Conservation (phyloP, 2,329 filamentous ascomycete species). For the Colletotrichum sp. region DNA sequence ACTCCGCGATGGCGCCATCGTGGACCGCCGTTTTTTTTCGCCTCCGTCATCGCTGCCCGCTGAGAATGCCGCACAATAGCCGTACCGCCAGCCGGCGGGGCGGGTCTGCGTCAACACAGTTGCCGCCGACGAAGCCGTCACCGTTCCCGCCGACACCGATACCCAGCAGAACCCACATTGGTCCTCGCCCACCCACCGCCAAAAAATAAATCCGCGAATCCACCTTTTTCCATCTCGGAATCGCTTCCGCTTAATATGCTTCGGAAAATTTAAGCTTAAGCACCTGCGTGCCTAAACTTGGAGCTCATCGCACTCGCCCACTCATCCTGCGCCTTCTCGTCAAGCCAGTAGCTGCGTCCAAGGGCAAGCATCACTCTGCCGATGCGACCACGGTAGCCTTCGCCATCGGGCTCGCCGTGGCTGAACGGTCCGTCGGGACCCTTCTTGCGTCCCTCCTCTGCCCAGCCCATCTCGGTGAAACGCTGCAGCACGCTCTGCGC, state of each 20-base stretch:
- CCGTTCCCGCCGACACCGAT: constrained; percentile 11
- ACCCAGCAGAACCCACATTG: neutral
- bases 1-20: constrained; percentile 15
- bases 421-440: constrained; percentile 67
- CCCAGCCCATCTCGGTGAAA: constrained; percentile 19
- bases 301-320: constrained; percentile 71
- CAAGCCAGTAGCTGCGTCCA: constrained; percentile 82
- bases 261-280: neutral
- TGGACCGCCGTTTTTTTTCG: neutral
- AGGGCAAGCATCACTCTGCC: constrained; percentile 80
- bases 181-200: neutral
- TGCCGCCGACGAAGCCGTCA: constrained; percentile 14
- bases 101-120: neutral
- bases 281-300: constrained; percentile 16
- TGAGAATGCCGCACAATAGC: neutral
- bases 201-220: neutral
- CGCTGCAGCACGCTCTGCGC: constrained; percentile 75
- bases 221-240: neutral
- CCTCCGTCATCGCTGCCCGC: neutral
- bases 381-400: constrained; percentile 79
- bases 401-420: constrained; percentile 71
- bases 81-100: neutral
- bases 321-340: constrained; percentile 66
- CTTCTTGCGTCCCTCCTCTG: constrained; percentile 37
- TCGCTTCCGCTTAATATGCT: neutral